Base-by-base conservation (phyloP, 257 asterid species). In the Solanum pennellii region DNA sequence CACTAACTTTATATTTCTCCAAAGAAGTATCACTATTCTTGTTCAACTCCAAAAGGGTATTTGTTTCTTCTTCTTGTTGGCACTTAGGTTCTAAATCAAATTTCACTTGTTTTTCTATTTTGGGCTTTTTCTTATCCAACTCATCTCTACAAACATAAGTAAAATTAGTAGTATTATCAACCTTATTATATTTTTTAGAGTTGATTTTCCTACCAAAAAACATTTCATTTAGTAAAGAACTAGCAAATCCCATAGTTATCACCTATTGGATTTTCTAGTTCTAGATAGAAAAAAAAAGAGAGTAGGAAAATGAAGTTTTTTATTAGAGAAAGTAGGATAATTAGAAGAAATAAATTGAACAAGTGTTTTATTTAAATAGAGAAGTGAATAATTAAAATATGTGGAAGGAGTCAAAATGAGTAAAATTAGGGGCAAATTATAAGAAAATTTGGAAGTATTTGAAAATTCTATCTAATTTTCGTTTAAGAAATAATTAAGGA, bases 81-180 rank as follows among this genome's bases (percentile, higher is more conserved):
- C 0, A 77, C 44, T 77, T 77, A 12, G 62, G 62, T 25, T 59
- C 62, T 37, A 86, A 27, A 15, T 71, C 71, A 76, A 85, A 44
- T 37, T 60, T 86, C 45, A 86, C 33, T 65, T 80, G 72, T 71
- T 87, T 82, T 86, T 90, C 77, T 14, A 88, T 75, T 29, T 56
- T 86, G 29, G 74, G 47, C 25, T 56, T 76, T 74, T 86, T 75
- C 27, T 68, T 56, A 33, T 25, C 44, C 42, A 85, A n/a, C 27
- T 65, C 87, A 41, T 75, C 82, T 42, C 82, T 85, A 31, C 60
- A 42, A 12, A 84, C 82, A 41, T 27, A 42, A 41, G 23, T 44
- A 77, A 12, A 52, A 52, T 18, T 44, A 14, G 1, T 27, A 31
- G 15, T 60, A 25, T 3, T 47, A n/a, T 65, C 44, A 68, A 27